A percentile compares a stretch with the other conserved stretches of the same genome.
Conservation (phyloP, 2,329 filamentous ascomycete genomes). For the Diplodia sapinea region DNA sequence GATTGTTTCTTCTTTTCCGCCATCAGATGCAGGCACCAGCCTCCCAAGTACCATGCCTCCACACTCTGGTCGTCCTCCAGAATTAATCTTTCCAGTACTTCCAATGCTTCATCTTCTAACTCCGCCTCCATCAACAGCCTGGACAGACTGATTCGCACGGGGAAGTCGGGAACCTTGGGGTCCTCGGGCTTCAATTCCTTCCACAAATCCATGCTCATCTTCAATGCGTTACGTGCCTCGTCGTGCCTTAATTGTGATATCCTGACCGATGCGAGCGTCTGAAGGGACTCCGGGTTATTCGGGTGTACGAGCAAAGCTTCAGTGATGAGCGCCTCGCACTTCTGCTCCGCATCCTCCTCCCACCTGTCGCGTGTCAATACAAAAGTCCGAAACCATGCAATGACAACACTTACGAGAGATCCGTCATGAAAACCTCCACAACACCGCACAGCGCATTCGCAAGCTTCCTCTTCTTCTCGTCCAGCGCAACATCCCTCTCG, state of each 20-base stretch:
- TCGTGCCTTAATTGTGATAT: constrained; percentile 83
- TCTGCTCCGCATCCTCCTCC: constrained; percentile 87
- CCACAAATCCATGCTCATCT: constrained; percentile 83
- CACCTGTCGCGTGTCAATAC: constrained; percentile 51
- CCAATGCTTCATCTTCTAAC: constrained; percentile 82
- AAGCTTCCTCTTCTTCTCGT: constrained; percentile 80
- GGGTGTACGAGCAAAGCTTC: constrained; percentile 88
- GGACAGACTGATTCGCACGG: constrained; percentile 81
- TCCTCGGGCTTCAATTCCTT: constrained; percentile 75
- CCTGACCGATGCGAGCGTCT: constrained; percentile 90
- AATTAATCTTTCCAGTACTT: constrained; percentile 82
- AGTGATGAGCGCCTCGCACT: constrained; percentile 86
- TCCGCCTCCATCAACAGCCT: constrained; percentile 88
- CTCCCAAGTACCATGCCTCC: constrained; percentile 95
- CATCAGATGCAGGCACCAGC: constrained; percentile 85
- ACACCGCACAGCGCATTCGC: constrained; percentile 93
- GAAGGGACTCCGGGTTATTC: constrained; percentile 83
- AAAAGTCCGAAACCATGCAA: neutral
- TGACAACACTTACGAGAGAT: constrained; percentile 70
- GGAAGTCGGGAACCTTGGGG: constrained; percentile 79
- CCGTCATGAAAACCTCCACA: constrained; percentile 98
- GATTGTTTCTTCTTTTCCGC: constrained; percentile 69
- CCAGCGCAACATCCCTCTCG: constrained; percentile 50
- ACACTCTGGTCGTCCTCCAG: constrained; percentile 92
- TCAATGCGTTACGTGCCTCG: constrained; percentile 80